phyloP scores from a whole-genome alignment of 331 rosid species.

The Quercus phellos region DNA sequence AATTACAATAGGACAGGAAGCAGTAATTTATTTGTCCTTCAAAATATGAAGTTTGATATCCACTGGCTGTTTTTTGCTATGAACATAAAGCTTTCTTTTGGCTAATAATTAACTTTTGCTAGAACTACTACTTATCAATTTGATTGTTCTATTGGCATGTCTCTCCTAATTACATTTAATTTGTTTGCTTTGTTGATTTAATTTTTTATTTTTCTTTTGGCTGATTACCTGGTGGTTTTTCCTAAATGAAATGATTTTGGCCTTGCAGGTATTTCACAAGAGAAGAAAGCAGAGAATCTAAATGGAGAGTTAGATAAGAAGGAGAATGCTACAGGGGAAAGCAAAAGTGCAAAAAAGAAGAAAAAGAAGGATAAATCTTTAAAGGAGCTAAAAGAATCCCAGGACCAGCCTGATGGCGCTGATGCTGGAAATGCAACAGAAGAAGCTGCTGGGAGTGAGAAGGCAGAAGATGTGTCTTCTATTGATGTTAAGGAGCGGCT shows the following conservation, averaged over 20 bases:
- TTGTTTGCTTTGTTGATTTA: background rate
- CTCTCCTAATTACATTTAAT: background rate
- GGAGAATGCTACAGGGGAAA: constrained; percentile 44
- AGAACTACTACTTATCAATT: background rate
- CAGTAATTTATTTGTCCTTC: no score
- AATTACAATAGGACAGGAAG: no score
- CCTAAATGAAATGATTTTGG: background rate
- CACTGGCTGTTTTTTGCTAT: no score
- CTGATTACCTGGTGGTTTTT: background rate
- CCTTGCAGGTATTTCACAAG: constrained; percentile 21
- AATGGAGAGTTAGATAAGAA: constrained; percentile 47
- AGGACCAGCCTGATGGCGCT: constrained; percentile 36
- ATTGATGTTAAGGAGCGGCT: constrained; percentile 64
- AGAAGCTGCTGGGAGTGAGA: constrained; percentile 36
- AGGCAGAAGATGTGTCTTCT: constrained; percentile 45
- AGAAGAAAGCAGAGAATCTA: constrained; percentile 33
- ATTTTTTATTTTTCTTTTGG: background rate
- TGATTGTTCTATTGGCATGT: background rate
- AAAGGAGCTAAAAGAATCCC: constrained; percentile 59
- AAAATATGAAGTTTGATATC: no score
- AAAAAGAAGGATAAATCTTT: constrained; percentile 68
- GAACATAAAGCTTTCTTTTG: no score
- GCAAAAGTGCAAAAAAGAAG: constrained; percentile 64
- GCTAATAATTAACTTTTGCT: background rate
- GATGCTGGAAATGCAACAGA: constrained; percentile 28